phyloP scores from a whole-genome alignment of 768 basidiomycete genomes.

The Cyclocybe cylindracea region DNA sequence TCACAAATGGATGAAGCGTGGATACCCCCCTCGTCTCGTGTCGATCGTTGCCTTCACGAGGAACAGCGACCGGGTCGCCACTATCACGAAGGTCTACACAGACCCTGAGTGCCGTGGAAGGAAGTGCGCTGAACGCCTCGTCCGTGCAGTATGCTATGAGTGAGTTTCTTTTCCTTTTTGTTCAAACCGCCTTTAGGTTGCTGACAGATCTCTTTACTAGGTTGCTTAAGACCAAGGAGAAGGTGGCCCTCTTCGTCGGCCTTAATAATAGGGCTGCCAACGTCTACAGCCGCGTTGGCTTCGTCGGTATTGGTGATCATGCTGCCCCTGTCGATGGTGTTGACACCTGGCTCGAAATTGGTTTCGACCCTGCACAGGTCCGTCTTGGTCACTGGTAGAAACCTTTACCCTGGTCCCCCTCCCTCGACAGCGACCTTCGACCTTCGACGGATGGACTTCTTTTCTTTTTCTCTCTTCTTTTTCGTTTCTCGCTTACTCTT shows the following conservation, averaged over 20 bases:
- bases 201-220: slow-evolving; percentile 19
- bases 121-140: slow-evolving; percentile 64
- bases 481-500: not conserved
- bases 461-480: not conserved
- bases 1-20: slow-evolving; percentile 30
- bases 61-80: slow-evolving; percentile 53
- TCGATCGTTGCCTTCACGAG: slow-evolving; percentile 72
- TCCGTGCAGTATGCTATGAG: slow-evolving; percentile 56
- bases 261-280: slow-evolving; percentile 50
- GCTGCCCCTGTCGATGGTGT: slow-evolving; percentile 37
- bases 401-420: no score
- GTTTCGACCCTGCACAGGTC: slow-evolving; percentile 51
- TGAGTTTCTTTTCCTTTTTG: slow-evolving; percentile 29
- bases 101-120: slow-evolving; percentile 47
- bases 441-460: no score
- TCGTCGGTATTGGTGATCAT: slow-evolving; percentile 47
- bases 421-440: no score
- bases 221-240: slow-evolving; percentile 19
- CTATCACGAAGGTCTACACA: slow-evolving; percentile 77
- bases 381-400: slow-evolving; percentile 69
- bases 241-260: slow-evolving; percentile 69
- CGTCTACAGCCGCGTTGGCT: slow-evolving; percentile 69
- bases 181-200: not conserved
- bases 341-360: slow-evolving; percentile 61
- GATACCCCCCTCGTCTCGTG: slow-evolving; percentile 41